Percentiles rank a stretch among this genome's conserved stretches.
These are phyloP conservation scores for Fusarium succisae DNA, from an alignment of 2,329 filamentous ascomycete species.

Conservation along the genomic window DNA sequence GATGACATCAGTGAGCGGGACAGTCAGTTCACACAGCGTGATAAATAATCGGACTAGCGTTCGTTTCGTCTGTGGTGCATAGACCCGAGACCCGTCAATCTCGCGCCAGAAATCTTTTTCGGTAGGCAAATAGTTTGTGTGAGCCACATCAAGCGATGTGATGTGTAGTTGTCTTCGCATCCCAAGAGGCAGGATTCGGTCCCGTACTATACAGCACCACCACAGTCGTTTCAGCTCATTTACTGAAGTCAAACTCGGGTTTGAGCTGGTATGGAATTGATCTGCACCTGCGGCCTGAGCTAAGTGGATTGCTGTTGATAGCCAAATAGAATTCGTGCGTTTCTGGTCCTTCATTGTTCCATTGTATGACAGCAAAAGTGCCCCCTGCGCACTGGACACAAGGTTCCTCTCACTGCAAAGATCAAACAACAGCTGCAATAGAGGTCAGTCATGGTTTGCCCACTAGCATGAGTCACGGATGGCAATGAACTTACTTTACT, in stretches of 20 bases:
- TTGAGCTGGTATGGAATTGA: background rate
- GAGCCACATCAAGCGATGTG: background rate
- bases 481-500: background rate
- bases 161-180: slow-evolving; percentile 23
- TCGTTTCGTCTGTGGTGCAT: slow-evolving; percentile 5
- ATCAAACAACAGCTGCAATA: slow-evolving; percentile 13
- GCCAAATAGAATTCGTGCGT: slow-evolving; percentile 21
- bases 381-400: slow-evolving; percentile 11
- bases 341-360: slow-evolving; percentile 19
- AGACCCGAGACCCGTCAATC: slow-evolving; percentile 8
- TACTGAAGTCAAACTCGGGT: background rate
- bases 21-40: slow-evolving; percentile 17
- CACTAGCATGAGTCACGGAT: accelerated
- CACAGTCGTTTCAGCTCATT: slow-evolving; percentile 24
- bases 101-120: slow-evolving; percentile 14
- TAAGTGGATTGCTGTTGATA: slow-evolving; percentile 23
- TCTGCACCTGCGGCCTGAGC: slow-evolving; percentile 16
- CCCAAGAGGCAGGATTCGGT: slow-evolving; percentile 21
- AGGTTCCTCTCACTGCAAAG: slow-evolving; percentile 9
- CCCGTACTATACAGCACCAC: slow-evolving; percentile 32
- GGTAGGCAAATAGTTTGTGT: background rate
- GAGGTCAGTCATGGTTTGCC: background rate
- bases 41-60: slow-evolving; percentile 15
- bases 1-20: slow-evolving; percentile 23
- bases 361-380: slow-evolving; percentile 16